Evolutionary conservation across 2,329 filamentous ascomycete genomes (phyloP).

Genomic region (Escovopsis sp.): DNA sequence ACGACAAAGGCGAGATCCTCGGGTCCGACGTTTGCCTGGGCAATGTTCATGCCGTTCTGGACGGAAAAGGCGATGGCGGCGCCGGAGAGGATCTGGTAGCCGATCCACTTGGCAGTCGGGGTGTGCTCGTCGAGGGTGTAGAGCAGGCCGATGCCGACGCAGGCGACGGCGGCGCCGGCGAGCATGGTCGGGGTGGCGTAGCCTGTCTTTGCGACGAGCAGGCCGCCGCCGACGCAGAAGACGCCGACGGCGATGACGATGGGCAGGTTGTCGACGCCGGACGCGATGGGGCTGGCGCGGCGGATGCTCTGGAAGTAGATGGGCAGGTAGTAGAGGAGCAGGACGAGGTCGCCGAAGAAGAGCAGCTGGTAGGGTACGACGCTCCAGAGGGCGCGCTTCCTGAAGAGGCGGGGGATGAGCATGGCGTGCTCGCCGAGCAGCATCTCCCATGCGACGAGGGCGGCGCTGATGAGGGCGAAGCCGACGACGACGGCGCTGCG

Average conservation of each 20-base stretch:
- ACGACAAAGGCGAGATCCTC: constrained; percentile 1
- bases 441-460: constrained; percentile 20
- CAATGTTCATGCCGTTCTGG: constrained; percentile 31
- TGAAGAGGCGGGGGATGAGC: constrained; percentile 19
- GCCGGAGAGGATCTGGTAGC: constrained; percentile 24
- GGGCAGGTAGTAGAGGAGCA: constrained; percentile 25
- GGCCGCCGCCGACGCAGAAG: constrained; percentile 9
- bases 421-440: constrained; percentile 25
- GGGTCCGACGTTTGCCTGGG: constrained; percentile 7
- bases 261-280: constrained; percentile 25
- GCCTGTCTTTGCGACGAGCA: constrained; percentile 15
- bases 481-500: constrained; percentile 17
- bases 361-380: constrained; percentile 21
- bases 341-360: constrained; percentile 21
- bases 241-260: constrained; percentile 13
- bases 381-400: constrained; percentile 16
- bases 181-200: constrained; percentile 26
- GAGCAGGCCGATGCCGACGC: constrained; percentile 25
- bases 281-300: constrained; percentile 17
- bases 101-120: constrained; percentile 9
- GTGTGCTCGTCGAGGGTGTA: constrained; percentile 17
- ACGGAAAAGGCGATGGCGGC: constrained; percentile 28
- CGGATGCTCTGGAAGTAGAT: constrained; percentile 24
- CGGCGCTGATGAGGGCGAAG: constrained; percentile 13
- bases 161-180: constrained; percentile 13